These are phyloP conservation scores for Wallemia mellicola DNA, from an alignment of 1,284 basidiomycete genomes.

Conservation along the genomic window DNA sequence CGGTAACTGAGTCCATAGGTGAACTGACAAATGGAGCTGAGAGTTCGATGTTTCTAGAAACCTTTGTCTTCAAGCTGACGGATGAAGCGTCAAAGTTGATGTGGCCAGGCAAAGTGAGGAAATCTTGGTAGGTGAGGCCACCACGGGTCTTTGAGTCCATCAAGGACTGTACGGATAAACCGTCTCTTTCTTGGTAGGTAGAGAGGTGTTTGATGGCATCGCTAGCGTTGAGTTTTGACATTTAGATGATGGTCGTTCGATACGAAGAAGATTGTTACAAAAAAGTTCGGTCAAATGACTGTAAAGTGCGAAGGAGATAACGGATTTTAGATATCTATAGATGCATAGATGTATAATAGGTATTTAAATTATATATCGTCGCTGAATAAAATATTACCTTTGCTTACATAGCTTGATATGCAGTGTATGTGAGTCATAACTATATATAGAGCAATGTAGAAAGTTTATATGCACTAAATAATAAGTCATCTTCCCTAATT, in stretches of 20 bases:
- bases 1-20: constrained; percentile 98
- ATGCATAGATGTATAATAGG: no score
- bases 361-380: neutral
- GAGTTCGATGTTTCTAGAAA: constrained; percentile 71
- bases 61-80: constrained; percentile 53
- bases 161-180: constrained; percentile 54
- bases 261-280: neutral
- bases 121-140: constrained; percentile 89
- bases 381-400: neutral
- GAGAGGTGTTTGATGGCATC: constrained; percentile 41
- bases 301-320: neutral
- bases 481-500: no score
- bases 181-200: constrained; percentile 48
- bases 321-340: neutral
- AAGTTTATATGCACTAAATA: no score
- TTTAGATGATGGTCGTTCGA: neutral
- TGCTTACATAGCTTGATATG: no score
- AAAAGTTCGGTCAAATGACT: neutral
- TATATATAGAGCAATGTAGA: no score
- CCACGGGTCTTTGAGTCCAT: constrained; percentile 71
- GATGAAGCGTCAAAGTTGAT: constrained; percentile 67
- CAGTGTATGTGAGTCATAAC: no score
- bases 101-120: constrained; percentile 75
- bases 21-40: constrained; percentile 94
- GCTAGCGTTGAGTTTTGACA: constrained; percentile 3